Evolutionary conservation across 2,329 filamentous ascomycete species (phyloP).

Genomic region (Beauveria bassiana): DNA sequence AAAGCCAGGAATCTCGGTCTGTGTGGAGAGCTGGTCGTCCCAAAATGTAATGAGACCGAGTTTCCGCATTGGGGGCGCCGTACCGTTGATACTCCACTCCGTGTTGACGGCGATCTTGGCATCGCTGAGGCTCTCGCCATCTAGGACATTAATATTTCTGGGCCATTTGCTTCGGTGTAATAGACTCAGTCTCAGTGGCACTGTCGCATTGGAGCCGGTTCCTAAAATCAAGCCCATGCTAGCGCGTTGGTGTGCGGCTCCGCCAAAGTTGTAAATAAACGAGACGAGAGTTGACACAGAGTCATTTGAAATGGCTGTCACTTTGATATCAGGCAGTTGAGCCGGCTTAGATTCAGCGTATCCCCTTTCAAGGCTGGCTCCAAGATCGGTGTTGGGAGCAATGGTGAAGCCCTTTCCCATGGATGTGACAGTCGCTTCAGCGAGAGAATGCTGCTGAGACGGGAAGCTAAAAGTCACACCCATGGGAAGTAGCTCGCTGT

Average conservation of each 20-base stretch:
- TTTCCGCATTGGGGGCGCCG: conserved; percentile 57
- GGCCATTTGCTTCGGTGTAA: conserved; percentile 58
- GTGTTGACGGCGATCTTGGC: conserved; percentile 72
- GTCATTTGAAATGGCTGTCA: conserved; percentile 74
- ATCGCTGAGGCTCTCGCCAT: conserved; percentile 37
- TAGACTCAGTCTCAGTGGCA: conserved; percentile 57
- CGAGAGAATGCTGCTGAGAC: conserved; percentile 56
- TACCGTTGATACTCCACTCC: conserved; percentile 75
- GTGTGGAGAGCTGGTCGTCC: conserved; percentile 59
- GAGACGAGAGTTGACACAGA: conserved; percentile 73
- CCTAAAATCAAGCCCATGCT: conserved; percentile 76
- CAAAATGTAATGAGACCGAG: conserved; percentile 59
- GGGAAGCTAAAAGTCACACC: conserved; percentile 67
- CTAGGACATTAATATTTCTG: conserved; percentile 39
- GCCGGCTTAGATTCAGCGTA: conserved; percentile 43
- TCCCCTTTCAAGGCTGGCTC: conserved; percentile 48
- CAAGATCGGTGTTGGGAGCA: conserved; percentile 51
- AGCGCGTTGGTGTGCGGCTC: conserved; percentile 53
- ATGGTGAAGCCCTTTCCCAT: conserved; percentile 68
- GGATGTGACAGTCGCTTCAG: conserved; percentile 54
- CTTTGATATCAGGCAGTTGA: conserved; percentile 56
- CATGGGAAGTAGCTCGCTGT: conserved; percentile 45
- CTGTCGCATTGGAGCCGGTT: conserved; percentile 74
- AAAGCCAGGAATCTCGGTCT: conserved; percentile 65
- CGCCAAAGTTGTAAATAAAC: conserved; percentile 63